phyloP scores from a whole-genome alignment of 495 filamentous ascomycete species.

The Aspergillus nanangensis region DNA sequence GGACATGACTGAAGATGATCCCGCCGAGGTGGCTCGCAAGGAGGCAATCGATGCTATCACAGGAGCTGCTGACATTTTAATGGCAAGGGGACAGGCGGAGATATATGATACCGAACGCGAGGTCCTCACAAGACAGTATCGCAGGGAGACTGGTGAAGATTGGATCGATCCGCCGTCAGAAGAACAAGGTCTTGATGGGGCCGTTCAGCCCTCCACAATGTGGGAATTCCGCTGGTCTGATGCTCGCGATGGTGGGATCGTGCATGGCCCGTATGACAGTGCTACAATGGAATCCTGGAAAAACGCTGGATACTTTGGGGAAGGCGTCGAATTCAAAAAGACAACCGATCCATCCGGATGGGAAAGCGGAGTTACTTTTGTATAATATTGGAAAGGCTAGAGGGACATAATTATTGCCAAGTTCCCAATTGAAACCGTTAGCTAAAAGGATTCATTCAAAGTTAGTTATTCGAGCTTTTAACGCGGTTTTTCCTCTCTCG shows the following conservation, averaged over 20 bases:
- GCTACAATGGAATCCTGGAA: slow-evolving; percentile 84
- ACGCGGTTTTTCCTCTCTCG: slow-evolving; percentile 4
- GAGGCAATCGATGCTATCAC: slow-evolving; percentile 78
- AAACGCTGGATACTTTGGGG: slow-evolving; percentile 87
- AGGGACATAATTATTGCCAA: background rate
- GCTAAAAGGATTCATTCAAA: slow-evolving; percentile 4
- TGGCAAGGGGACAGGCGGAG: slow-evolving; percentile 74
- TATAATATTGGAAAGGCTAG: slow-evolving; percentile 28
- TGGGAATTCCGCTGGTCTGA: slow-evolving; percentile 96
- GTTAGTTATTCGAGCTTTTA: slow-evolving; percentile 18
- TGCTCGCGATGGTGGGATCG: slow-evolving; percentile 71
- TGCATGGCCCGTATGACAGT: slow-evolving; percentile 83
- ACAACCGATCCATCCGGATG: slow-evolving; percentile 56
- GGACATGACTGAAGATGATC: slow-evolving; percentile 76
- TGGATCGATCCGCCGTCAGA: slow-evolving; percentile 66
- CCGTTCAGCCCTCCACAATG: slow-evolving; percentile 39
- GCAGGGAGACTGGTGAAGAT: slow-evolving; percentile 80
- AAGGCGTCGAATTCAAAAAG: slow-evolving; percentile 82
- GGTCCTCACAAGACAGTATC: slow-evolving; percentile 73
- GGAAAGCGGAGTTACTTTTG: slow-evolving; percentile 59
- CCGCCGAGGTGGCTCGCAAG: slow-evolving; percentile 63
- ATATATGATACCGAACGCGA: slow-evolving; percentile 92
- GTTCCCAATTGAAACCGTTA: background rate
- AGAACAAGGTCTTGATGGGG: slow-evolving; percentile 17
- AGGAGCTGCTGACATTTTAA: slow-evolving; percentile 79